Percentiles rank a stretch among this genome's conserved stretches.
Conservation (phyloP, 129 eudicot species). For the Chrysanthemum seticuspe region DNA sequence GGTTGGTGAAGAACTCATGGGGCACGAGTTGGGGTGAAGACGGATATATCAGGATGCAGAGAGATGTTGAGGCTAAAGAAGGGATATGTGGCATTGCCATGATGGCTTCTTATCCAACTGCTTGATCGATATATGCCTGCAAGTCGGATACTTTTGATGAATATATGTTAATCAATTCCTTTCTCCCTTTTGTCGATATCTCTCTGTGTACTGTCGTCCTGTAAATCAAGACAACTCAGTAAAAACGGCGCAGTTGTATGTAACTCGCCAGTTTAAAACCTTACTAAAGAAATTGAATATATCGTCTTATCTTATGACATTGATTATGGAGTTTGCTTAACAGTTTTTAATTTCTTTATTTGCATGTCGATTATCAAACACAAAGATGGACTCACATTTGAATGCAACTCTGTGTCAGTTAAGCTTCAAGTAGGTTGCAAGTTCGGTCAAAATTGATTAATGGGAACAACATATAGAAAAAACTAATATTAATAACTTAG, state of each 20-base stretch:
- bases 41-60: conserved; percentile 25
- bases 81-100: conserved; percentile 26
- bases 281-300: neutral
- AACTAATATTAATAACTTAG: too few species aligned
- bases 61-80: conserved; percentile 22
- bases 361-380: too few species aligned
- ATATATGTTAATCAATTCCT: neutral
- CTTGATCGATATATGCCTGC: neutral
- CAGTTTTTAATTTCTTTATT: too few species aligned
- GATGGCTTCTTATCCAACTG: conserved; percentile 20
- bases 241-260: neutral
- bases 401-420: too few species aligned
- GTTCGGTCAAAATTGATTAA: too few species aligned
- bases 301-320: neutral
- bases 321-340: too few species aligned
- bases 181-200: neutral
- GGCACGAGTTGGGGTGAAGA: conserved; percentile 17
- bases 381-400: too few species aligned
- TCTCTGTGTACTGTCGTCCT: neutral
- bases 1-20: conserved; percentile 23
- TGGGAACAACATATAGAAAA: too few species aligned
- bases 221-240: neutral
- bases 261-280: neutral
- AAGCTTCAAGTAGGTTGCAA: too few species aligned
- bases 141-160: neutral